These are phyloP conservation scores for Corynespora cassiicola DNA, from an alignment of 2,329 filamentous ascomycete species.

Conservation along the genomic window DNA sequence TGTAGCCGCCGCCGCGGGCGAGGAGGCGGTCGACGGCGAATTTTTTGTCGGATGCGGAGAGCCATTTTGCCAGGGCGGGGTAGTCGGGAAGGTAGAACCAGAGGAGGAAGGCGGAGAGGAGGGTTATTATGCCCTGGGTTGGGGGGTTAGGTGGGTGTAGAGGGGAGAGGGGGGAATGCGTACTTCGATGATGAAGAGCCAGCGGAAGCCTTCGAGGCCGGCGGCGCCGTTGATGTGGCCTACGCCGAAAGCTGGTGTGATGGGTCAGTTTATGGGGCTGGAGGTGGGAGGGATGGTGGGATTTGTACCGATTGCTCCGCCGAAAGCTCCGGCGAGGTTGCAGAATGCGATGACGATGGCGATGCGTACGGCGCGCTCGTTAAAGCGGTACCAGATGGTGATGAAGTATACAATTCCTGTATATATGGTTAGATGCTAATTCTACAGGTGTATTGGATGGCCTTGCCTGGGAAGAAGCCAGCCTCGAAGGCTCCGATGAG, in stretches of 20 bases:
- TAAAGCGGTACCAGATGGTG: slow-evolving; percentile 64
- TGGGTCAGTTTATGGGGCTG: too few relatives aligned
- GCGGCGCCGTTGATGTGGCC: slow-evolving; percentile 46
- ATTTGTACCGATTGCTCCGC: slow-evolving; percentile 44
- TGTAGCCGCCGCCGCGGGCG: slow-evolving; percentile 45
- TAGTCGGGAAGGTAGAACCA: slow-evolving; percentile 58
- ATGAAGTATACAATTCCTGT: slow-evolving; percentile 54
- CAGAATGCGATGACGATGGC: slow-evolving; percentile 62
- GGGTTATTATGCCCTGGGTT: slow-evolving; percentile 14
- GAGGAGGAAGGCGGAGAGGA: slow-evolving; percentile 33
- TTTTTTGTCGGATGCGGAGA: slow-evolving; percentile 35
- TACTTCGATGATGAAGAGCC: slow-evolving; percentile 56
- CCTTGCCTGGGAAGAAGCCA: slow-evolving; percentile 15
- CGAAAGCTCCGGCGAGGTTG: slow-evolving; percentile 62
- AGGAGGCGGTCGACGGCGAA: slow-evolving; percentile 29
- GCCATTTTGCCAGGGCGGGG: slow-evolving; percentile 54
- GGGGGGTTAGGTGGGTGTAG: slow-evolving; percentile 21
- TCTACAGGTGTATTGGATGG: neutral
- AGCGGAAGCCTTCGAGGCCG: slow-evolving; percentile 53
- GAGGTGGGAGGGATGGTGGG: too few relatives aligned
- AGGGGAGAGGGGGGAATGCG: slow-evolving; percentile 46
- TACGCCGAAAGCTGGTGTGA: slow-evolving; percentile 16
- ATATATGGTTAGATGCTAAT: too few relatives aligned
- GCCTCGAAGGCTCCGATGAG: slow-evolving; percentile 38
- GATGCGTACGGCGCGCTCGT: slow-evolving; percentile 65